A percentile compares a stretch with the other conserved stretches of the same genome.
Evolutionary conservation across 768 basidiomycete genomes (phyloP).

Genomic region (Fomitopsis pulvina): DNA sequence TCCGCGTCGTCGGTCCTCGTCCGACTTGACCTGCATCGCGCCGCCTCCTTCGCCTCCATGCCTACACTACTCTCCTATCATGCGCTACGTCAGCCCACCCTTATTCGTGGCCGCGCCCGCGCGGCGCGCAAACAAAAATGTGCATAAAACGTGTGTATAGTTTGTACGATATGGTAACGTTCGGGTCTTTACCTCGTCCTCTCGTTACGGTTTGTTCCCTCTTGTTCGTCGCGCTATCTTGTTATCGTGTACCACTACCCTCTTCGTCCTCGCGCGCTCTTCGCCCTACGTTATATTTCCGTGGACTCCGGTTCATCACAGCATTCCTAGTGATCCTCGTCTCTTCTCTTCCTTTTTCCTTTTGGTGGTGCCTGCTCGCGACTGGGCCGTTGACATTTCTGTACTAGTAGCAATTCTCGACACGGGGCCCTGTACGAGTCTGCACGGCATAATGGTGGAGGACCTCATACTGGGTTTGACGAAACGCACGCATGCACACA

Average conservation of each 20-base stretch:
- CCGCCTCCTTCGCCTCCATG: neutral
- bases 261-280: neutral
- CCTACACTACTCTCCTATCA: neutral
- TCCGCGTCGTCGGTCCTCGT: neutral
- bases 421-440: too few species aligned
- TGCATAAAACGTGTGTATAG: slow-evolving; percentile 9
- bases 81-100: neutral
- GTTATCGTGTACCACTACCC: slow-evolving; percentile 14
- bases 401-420: too few species aligned
- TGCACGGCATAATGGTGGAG: too few species aligned
- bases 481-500: too few species aligned
- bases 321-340: neutral
- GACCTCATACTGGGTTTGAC: too few species aligned
- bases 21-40: neutral
- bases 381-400: too few species aligned
- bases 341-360: neutral
- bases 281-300: neutral
- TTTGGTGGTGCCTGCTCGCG: neutral
- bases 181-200: neutral
- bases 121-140: neutral
- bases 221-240: slow-evolving; percentile 2
- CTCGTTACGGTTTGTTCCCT: slow-evolving; percentile 2
- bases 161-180: slow-evolving; percentile 10
- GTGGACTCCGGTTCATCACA: neutral
- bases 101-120: neutral